A percentile compares a stretch with the other conserved stretches of the same genome.
Evolutionary conservation across 768 basidiomycete species (phyloP).

Genomic region (Calvatia gigantea): DNA sequence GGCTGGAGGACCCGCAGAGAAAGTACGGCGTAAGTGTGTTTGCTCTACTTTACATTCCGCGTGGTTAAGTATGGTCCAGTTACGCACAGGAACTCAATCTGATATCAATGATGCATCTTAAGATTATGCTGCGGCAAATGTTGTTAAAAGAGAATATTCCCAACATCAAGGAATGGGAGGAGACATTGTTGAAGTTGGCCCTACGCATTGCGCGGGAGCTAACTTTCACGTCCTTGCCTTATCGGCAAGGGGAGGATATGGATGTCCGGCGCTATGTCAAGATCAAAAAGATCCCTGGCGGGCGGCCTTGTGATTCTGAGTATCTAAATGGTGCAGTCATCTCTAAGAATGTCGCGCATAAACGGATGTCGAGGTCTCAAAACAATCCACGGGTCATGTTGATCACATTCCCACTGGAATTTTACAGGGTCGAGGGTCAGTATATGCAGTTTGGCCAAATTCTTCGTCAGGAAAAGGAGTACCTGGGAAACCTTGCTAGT

Average conservation of each 20-base stretch:
- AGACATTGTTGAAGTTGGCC: conserved; percentile 73
- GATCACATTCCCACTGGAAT: conserved; percentile 92
- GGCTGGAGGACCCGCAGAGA: conserved; percentile 88
- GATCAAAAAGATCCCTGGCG: conserved; percentile 98
- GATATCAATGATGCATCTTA: conserved; percentile 85
- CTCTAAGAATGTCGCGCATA: conserved; percentile 97
- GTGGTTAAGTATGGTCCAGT: conserved; percentile 32
- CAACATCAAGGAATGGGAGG: conserved; percentile 85
- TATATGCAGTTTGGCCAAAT: conserved; percentile 92
- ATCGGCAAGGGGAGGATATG: conserved; percentile 88
- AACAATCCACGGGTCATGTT: conserved; percentile 93
- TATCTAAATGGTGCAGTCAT: conserved; percentile 97
- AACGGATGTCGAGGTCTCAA: conserved; percentile 82
- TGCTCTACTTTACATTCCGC: conserved; percentile 8
- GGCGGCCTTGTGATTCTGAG: conserved; percentile 88
- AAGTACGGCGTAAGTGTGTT: conserved; percentile 74
- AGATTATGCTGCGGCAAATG: conserved; percentile 89
- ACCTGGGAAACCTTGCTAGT: conserved; percentile 80
- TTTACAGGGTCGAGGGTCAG: conserved; percentile 88
- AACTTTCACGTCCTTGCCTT: conserved; percentile 65
- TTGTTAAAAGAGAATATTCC: conserved; percentile 80
- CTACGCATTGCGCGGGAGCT: conserved; percentile 84
- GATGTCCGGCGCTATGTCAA: conserved; percentile 94
- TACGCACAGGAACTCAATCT: conserved; percentile 82
- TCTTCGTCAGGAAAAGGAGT: conserved; percentile 89